Conservation (phyloP, 805 yeast genomes). For the Saccharomycopsis vini region DNA sequence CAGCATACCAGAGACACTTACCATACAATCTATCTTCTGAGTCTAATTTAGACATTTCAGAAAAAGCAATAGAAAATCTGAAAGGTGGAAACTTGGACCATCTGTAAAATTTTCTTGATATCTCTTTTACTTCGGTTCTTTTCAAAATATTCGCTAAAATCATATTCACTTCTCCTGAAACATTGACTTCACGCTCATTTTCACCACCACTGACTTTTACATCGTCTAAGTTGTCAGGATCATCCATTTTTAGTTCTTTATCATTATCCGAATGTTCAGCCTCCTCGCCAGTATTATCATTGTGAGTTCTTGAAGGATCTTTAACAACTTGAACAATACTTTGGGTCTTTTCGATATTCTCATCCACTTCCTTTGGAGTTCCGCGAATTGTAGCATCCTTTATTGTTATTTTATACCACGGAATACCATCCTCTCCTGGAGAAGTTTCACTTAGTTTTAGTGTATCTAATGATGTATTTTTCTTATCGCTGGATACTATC, state of each 20-base stretch:
- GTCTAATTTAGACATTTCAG: constrained; percentile 35
- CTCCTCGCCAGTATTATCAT: neutral
- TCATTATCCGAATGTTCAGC: neutral
- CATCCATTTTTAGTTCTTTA: neutral
- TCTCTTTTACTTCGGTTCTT: constrained; percentile 3
- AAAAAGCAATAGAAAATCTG: constrained; percentile 44
- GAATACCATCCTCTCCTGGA: constrained; percentile 22
- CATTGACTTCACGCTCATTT: no score
- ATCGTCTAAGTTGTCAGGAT: neutral
- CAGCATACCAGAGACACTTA: constrained; percentile 50
- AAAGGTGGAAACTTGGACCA: constrained; percentile 45
- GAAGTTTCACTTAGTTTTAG: constrained; percentile 26
- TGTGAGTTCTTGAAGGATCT: no score
- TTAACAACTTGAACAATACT: neutral
- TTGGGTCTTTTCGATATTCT: constrained; percentile 24
- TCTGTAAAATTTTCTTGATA: constrained; percentile 20
- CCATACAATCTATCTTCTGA: constrained; percentile 42
- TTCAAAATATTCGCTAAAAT: constrained; percentile 5
- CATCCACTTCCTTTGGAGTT: constrained; percentile 31
- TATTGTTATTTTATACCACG: constrained; percentile 35
- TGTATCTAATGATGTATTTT: constrained; percentile 23
- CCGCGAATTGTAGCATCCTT: constrained; percentile 42
- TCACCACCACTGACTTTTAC: no score
- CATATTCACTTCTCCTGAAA: neutral
- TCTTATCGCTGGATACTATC: constrained; percentile 28